Conservation (phyloP, 345 rosid species). For the Adansonia digitata region DNA sequence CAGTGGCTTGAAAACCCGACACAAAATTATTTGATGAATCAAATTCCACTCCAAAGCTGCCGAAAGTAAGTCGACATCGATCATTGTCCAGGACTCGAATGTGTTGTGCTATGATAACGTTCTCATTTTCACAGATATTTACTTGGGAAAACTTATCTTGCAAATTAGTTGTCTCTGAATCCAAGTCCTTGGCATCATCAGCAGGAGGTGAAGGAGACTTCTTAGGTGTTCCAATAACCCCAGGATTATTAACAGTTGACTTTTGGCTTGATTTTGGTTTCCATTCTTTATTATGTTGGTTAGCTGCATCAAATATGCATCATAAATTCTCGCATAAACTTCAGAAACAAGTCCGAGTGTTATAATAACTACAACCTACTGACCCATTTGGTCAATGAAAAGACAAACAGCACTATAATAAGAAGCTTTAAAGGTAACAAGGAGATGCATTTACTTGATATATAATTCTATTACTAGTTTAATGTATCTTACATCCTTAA, state of each 20-base stretch:
- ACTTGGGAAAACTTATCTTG: conserved; percentile 47
- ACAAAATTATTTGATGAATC: conserved; percentile 36
- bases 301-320: conserved; percentile 35
- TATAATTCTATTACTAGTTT: background rate
- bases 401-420: background rate
- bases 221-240: conserved; percentile 63
- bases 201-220: conserved; percentile 41
- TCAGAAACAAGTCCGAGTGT: background rate
- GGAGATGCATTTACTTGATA: background rate
- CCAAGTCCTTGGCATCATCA: conserved; percentile 42
- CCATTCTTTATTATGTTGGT: conserved; percentile 75
- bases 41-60: conserved; percentile 68
- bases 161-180: conserved; percentile 39
- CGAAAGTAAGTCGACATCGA: conserved; percentile 69
- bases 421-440: background rate
- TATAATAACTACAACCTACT: background rate
- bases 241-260: conserved; percentile 35
- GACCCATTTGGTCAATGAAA: background rate
- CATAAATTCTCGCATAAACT: conserved; percentile 2
- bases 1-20: conserved; percentile 32
- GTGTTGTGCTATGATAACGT: conserved; percentile 79
- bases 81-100: conserved; percentile 84
- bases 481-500: background rate
- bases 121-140: conserved; percentile 48
- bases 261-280: conserved; percentile 77